Evolutionary conservation across 23 red algal species (phyloP).

Genomic region (Gracilaria vermiculophylla): DNA sequence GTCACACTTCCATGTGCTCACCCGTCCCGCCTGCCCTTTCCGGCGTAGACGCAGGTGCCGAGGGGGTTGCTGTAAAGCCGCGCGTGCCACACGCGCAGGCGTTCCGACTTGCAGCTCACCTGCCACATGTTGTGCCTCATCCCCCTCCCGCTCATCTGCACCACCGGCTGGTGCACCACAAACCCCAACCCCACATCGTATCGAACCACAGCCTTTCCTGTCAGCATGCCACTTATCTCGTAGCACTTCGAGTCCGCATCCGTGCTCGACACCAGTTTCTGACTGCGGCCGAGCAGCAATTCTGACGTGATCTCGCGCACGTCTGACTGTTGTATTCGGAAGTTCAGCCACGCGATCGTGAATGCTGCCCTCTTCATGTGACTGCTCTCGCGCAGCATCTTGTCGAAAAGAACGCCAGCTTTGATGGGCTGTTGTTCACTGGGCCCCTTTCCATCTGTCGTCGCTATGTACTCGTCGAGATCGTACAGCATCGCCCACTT

Average conservation of each 20-base stretch:
- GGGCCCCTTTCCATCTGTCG: background rate
- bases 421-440: background rate
- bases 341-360: conserved; percentile 58
- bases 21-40: no score
- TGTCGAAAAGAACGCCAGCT: background rate
- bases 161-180: conserved; percentile 39
- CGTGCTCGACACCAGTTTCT: background rate
- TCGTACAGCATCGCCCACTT: conserved; percentile 64
- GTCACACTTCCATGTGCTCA: no score
- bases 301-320: background rate
- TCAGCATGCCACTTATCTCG: background rate
- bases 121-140: background rate
- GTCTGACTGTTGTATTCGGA: conserved; percentile 4
- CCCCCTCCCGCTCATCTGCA: background rate
- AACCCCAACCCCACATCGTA: conserved; percentile 57
- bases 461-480: conserved; percentile 49
- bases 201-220: conserved; percentile 43
- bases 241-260: conserved; percentile 2
- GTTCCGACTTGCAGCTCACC: background rate
- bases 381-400: background rate
- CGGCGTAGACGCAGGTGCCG: background rate
- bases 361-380: conserved; percentile 14
- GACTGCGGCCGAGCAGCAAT: background rate
- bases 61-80: background rate
- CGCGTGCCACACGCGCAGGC: background rate